Conservation (phyloP, 805 yeast genomes). For the Kuraishia ogatae region DNA sequence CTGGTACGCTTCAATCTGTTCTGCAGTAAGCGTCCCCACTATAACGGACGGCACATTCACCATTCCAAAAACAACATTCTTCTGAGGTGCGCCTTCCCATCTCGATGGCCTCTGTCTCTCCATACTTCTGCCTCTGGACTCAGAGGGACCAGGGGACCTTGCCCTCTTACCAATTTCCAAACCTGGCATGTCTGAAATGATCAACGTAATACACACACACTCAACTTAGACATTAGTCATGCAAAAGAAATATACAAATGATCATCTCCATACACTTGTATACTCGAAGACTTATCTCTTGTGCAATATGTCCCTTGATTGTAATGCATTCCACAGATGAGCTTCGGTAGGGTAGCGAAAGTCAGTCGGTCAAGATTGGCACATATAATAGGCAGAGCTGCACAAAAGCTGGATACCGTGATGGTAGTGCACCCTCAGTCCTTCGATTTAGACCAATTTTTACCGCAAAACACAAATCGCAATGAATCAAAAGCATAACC, state of each 20-base stretch:
- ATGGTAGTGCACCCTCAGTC: too few relatives aligned
- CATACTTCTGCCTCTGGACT: background rate
- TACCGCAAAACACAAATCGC: too few relatives aligned
- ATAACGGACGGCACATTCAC: slow-evolving; percentile 1
- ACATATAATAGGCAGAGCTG: too few relatives aligned
- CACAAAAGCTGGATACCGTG: too few relatives aligned
- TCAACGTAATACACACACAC: too few relatives aligned
- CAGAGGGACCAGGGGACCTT: background rate
- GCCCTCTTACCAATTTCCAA: background rate
- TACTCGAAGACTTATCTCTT: too few relatives aligned
- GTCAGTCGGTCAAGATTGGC: too few relatives aligned
- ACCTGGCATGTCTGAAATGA: background rate
- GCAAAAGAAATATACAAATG: too few relatives aligned
- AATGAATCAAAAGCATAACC: too few relatives aligned
- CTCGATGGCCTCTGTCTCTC: background rate
- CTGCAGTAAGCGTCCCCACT: slow-evolving; percentile 41
- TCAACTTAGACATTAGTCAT: too few relatives aligned
- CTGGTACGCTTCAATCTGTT: slow-evolving; percentile 73
- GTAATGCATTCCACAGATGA: background rate
- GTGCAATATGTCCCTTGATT: background rate
- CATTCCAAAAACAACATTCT: background rate
- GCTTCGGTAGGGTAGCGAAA: background rate
- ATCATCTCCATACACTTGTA: too few relatives aligned
- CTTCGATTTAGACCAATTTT: too few relatives aligned
- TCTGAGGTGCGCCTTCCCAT: slow-evolving; percentile 1